phyloP scores from a whole-genome alignment of 306 rosid genomes.

The Crataegus laevigata region DNA sequence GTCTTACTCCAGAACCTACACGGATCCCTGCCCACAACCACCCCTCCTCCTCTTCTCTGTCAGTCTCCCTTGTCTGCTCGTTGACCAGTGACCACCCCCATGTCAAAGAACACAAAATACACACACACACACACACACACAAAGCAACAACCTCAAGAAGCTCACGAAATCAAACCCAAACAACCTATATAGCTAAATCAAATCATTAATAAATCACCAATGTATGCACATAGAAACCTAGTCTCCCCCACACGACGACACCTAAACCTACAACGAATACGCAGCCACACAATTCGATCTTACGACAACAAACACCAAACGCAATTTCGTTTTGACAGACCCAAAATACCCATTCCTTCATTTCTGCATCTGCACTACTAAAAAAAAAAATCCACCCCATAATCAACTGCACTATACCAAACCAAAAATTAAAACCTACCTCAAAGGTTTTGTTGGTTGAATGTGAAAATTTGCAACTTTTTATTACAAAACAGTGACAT shows the following conservation, averaged over 20 bases:
- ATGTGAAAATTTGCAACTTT: neutral
- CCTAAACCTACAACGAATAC: neutral
- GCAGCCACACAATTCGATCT: neutral
- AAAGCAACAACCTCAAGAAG: too few relatives aligned
- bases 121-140: too few relatives aligned
- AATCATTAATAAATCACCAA: too few relatives aligned
- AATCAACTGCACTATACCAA: neutral
- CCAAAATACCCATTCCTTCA: neutral
- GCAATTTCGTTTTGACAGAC: neutral
- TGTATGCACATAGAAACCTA: neutral
- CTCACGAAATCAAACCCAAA: too few relatives aligned
- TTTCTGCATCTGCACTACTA: neutral
- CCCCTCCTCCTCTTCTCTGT: too few relatives aligned
- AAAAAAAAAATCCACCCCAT: neutral
- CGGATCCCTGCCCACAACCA: too few relatives aligned
- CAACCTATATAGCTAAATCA: too few relatives aligned
- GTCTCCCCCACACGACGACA: neutral
- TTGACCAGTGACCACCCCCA: too few relatives aligned
- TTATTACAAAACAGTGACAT: neutral
- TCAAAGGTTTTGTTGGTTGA: neutral
- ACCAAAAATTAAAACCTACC: neutral
- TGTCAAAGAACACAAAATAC: too few relatives aligned
- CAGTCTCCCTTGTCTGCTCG: too few relatives aligned
- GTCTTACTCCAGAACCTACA: too few relatives aligned
- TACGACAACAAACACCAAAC: neutral